These are phyloP conservation scores for Fusarium devonianum DNA, from an alignment of 2,329 filamentous ascomycete genomes.

Conservation along the genomic window DNA sequence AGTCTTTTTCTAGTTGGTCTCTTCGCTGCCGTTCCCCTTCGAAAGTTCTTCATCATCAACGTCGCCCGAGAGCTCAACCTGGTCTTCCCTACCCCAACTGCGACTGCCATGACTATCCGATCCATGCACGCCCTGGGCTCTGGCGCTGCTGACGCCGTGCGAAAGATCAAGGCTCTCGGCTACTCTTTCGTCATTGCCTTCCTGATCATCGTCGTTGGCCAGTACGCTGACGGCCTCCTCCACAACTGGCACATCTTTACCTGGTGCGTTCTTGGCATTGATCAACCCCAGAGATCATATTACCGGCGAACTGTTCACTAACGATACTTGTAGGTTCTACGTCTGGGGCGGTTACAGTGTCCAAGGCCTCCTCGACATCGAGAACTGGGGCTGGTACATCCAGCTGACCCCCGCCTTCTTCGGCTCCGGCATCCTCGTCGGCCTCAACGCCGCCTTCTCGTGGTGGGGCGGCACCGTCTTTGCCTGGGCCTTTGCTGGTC, in stretches of 20 bases:
- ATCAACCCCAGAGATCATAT: no score
- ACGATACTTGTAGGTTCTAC: constrained; percentile 48
- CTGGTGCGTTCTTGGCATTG: constrained; percentile 41
- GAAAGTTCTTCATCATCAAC: constrained; percentile 74
- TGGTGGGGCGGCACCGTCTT: constrained; percentile 64
- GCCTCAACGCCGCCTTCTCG: constrained; percentile 63
- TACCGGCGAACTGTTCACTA: no score
- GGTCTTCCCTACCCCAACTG: constrained; percentile 66
- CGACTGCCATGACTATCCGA: constrained; percentile 67
- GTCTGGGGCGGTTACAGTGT: constrained; percentile 62
- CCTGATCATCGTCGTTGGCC: constrained; percentile 61
- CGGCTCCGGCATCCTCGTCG: constrained; percentile 60
- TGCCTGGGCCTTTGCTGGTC: constrained; percentile 62
- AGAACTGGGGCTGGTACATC: constrained; percentile 69
- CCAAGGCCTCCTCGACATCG: constrained; percentile 55
- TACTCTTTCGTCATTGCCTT: constrained; percentile 60
- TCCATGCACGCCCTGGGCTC: constrained; percentile 66
- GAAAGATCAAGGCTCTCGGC: constrained; percentile 63
- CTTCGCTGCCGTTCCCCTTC: constrained; percentile 67
- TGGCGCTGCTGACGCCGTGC: constrained; percentile 60
- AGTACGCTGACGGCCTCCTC: constrained; percentile 66
- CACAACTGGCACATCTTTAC: constrained; percentile 65
- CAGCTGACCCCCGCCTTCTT: constrained; percentile 68
- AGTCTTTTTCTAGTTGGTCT: constrained; percentile 74
- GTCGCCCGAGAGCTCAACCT: constrained; percentile 66